Evolutionary conservation across 2,329 filamentous ascomycete species (phyloP).

Genomic region (Periconia sp.): DNA sequence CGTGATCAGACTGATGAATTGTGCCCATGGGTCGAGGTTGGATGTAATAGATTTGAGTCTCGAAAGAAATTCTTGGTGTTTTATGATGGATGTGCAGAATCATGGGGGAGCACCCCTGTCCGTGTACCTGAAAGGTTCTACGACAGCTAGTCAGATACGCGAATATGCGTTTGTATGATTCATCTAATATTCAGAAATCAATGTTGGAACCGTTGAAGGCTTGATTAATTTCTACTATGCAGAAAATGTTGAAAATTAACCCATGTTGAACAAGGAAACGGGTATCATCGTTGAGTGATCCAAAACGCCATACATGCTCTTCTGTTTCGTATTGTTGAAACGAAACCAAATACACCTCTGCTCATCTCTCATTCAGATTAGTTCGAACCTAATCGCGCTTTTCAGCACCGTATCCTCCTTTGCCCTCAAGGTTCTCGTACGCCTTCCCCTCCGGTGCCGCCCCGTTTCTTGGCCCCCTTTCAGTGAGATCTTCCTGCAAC

Average conservation of each 20-base stretch:
- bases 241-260: not conserved
- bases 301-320: conserved; percentile 25
- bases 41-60: too few relatives aligned
- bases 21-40: too few relatives aligned
- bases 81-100: too few relatives aligned
- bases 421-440: conserved; percentile 60
- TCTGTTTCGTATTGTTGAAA: conserved; percentile 30
- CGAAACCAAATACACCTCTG: conserved; percentile 4
- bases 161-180: too few relatives aligned
- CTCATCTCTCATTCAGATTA: not conserved
- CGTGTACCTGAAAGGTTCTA: too few relatives aligned
- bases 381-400: conserved; percentile 33
- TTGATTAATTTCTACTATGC: not conserved
- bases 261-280: conserved; percentile 34
- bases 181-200: too few relatives aligned
- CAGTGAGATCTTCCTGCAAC: conserved; percentile 77
- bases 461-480: conserved; percentile 73
- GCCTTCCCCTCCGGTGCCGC: conserved; percentile 65
- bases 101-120: too few relatives aligned
- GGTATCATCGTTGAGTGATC: conserved; percentile 42
- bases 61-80: too few relatives aligned
- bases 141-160: too few relatives aligned
- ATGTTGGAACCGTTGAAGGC: not conserved
- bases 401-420: conserved; percentile 66
- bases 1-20: too few relatives aligned